Percentiles rank a stretch among this genome's conserved stretches.
Evolutionary conservation across 2,329 filamentous ascomycete species (phyloP).

Genomic region (Neurospora crassa): DNA sequence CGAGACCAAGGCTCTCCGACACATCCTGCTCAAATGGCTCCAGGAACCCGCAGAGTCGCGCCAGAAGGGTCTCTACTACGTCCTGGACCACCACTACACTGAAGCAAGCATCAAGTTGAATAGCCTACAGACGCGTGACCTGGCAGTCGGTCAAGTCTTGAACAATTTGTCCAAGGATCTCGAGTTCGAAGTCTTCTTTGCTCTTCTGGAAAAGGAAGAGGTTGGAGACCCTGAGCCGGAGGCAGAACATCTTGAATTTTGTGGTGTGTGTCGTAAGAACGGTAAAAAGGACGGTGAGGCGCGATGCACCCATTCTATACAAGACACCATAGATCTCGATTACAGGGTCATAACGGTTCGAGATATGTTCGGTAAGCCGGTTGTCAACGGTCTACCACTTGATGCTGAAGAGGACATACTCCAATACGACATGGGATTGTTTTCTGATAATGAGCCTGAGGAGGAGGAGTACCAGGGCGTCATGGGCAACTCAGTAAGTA

Average conservation of each 20-base stretch:
- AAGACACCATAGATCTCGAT: neutral
- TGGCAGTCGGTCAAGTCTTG: conserved; percentile 18
- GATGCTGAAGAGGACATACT: neutral
- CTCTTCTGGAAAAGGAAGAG: conserved; percentile 22
- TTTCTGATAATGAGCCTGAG: conserved; percentile 4
- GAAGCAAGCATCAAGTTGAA: conserved; percentile 22
- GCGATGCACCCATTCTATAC: too few species aligned
- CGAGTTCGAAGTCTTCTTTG: conserved; percentile 24
- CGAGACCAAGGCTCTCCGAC: conserved; percentile 11
- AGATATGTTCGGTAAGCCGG: conserved; percentile 18
- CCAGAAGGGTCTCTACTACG: conserved; percentile 18
- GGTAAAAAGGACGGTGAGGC: too few species aligned
- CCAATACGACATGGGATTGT: neutral
- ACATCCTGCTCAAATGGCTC: conserved; percentile 21
- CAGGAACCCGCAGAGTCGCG: neutral
- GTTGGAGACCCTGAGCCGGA: conserved; percentile 13
- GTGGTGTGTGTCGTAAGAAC: conserved; percentile 6
- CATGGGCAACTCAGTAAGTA: conserved; percentile 20
- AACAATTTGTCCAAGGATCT: conserved; percentile 17
- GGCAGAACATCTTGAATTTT: conserved; percentile 3
- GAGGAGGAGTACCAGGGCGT: conserved; percentile 21
- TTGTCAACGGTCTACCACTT: conserved; percentile 7
- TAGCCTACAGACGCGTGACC: conserved; percentile 21
- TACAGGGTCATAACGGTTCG: conserved; percentile 19
- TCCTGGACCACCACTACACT: conserved; percentile 26